phyloP scores from a whole-genome alignment of 441 rosid genomes.

The Capsella rubella region DNA sequence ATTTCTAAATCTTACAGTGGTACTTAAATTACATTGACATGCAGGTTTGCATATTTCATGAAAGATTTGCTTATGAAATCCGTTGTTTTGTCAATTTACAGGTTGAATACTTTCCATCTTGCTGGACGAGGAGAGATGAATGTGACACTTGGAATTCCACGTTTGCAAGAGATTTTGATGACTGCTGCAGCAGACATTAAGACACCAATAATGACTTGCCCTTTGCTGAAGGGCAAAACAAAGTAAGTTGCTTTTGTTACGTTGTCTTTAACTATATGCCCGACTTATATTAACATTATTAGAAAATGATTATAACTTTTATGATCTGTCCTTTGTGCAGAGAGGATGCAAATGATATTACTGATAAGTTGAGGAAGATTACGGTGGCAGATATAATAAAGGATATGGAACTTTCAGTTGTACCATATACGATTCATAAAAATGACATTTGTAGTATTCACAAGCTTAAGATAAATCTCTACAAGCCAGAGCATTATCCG shows the following conservation, averaged over 20 bases:
- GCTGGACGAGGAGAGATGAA: conserved; percentile 99
- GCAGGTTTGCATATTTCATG: conserved; percentile 12
- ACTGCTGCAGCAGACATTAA: conserved; percentile 81
- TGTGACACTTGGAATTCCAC: conserved; percentile 97
- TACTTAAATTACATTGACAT: conserved; percentile 5
- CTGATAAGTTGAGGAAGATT: conserved; percentile 82
- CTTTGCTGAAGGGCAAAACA: conserved; percentile 67
- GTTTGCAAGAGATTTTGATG: conserved; percentile 97
- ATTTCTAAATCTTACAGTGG: conserved; percentile 20
- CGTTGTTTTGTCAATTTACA: conserved; percentile 45
- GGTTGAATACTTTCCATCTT: conserved; percentile 98
- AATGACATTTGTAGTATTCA: conserved; percentile 66
- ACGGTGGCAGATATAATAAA: conserved; percentile 82
- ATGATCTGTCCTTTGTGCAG: conserved; percentile 52
- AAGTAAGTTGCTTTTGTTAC: conserved; percentile 59
- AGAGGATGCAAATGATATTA: conserved; percentile 68
- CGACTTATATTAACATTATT: not conserved
- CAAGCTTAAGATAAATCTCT: conserved; percentile 83
- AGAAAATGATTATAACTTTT: conserved; percentile 18
- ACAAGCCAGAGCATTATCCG: conserved; percentile 67
- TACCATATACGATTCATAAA: conserved; percentile 59
- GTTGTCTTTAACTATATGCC: conserved; percentile 4
- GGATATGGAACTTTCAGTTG: conserved; percentile 72
- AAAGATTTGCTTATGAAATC: conserved; percentile 7
- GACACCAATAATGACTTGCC: conserved; percentile 97